Percentiles rank a stretch among this genome's conserved stretches.
Evolutionary conservation across 2,329 filamentous ascomycete species (phyloP).

Genomic region (Tolypocladium pustulatum): DNA sequence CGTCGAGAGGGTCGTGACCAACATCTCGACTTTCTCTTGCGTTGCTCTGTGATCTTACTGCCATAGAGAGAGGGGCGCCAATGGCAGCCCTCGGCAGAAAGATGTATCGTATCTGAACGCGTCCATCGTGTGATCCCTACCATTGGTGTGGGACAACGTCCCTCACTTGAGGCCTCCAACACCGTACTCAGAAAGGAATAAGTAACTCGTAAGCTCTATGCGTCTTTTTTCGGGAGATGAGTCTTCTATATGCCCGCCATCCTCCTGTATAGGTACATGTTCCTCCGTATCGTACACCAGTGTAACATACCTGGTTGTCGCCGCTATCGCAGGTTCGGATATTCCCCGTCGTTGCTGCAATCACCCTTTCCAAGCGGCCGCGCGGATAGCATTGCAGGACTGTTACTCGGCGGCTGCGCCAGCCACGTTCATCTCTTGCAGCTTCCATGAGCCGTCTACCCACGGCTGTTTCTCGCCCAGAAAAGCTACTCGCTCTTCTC

Average conservation of each 20-base stretch:
- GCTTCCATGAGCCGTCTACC: slow-evolving; percentile 63
- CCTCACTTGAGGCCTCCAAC: not conserved
- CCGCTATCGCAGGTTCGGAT: not conserved
- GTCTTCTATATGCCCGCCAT: slow-evolving; percentile 11
- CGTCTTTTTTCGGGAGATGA: slow-evolving; percentile 12
- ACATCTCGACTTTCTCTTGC: slow-evolving; percentile 35
- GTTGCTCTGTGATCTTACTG: slow-evolving; percentile 49
- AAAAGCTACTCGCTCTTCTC: slow-evolving; percentile 56
- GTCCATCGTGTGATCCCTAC: slow-evolving; percentile 3
- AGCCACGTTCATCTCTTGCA: slow-evolving; percentile 63
- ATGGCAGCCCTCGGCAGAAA: slow-evolving; percentile 29
- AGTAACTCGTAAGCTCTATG: not conserved
- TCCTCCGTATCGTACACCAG: slow-evolving; percentile 3
- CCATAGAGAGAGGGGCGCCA: slow-evolving; percentile 25
- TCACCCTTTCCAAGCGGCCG: not conserved
- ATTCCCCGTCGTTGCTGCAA: not conserved
- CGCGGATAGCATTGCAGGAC: not conserved
- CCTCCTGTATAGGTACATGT: slow-evolving; percentile 8
- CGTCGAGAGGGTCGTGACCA: not conserved
- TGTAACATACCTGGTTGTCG: slow-evolving; percentile 2
- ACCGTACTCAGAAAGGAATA: not conserved
- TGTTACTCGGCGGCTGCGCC: slow-evolving; percentile 13
- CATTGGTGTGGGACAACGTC: not conserved
- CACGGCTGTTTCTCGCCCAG: slow-evolving; percentile 77
- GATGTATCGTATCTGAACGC: slow-evolving; percentile 59